Evolutionary conservation across 805 yeast species (phyloP).

Genomic region (Cyberlindnera americana): DNA sequence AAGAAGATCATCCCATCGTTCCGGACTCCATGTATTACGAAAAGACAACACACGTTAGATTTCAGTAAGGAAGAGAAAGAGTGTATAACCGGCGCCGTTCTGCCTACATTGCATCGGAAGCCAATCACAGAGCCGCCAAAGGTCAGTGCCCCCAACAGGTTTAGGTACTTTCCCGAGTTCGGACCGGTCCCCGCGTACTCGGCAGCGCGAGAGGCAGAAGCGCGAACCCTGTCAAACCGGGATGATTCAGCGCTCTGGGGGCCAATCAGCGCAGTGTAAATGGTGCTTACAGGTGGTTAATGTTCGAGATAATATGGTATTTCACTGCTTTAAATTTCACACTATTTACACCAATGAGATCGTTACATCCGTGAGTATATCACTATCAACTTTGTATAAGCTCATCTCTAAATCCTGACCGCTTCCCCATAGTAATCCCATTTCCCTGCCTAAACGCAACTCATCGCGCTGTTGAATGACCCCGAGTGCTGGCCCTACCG

Average conservation of each 20-base stretch:
- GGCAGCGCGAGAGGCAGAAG: slow-evolving; percentile 3
- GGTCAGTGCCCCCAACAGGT: slow-evolving; percentile 5
- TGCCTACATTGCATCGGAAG: background rate
- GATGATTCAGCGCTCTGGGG: slow-evolving; percentile 1
- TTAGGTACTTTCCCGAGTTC: slow-evolving; percentile 14
- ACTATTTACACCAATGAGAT: too few species aligned
- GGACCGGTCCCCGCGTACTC: slow-evolving; percentile 11
- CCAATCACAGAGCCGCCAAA: slow-evolving; percentile 7
- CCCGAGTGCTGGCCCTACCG: slow-evolving; percentile 14
- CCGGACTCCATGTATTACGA: too few species aligned
- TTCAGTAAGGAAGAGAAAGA: too few species aligned
- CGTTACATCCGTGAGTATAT: too few species aligned
- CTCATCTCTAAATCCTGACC: too few species aligned
- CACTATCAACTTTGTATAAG: too few species aligned
- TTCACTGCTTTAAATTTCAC: too few species aligned
- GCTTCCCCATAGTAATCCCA: too few species aligned
- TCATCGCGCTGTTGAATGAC: slow-evolving; percentile 17
- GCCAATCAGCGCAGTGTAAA: slow-evolving; percentile 10
- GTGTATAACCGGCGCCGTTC: background rate
- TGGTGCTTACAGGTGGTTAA: slow-evolving; percentile 3
- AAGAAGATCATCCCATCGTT: too few species aligned
- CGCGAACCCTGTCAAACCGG: slow-evolving; percentile 11
- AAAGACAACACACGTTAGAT: too few species aligned
- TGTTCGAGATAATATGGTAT: too few species aligned
- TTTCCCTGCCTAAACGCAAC: slow-evolving; percentile 14